Conservation (phyloP, 2,329 filamentous ascomycete species). For the Aureobasidium lini region DNA sequence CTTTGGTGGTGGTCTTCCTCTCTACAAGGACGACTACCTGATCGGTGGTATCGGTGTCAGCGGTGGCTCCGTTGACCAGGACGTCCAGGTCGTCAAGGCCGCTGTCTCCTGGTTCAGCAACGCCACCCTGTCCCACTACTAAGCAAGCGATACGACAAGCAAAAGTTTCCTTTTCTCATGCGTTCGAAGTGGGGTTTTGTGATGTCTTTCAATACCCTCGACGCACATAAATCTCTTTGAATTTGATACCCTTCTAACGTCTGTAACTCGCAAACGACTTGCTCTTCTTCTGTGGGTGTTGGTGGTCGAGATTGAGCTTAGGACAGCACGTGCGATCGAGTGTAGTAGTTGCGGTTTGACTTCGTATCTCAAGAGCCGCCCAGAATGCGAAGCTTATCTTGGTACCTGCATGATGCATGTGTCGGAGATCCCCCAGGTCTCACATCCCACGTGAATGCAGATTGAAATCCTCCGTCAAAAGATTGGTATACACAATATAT, state of each 20-base stretch:
- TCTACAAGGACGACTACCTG: slow-evolving; percentile 22
- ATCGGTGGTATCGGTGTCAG: slow-evolving; percentile 25
- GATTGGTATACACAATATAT: neutral
- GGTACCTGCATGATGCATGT: neutral
- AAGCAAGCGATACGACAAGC: neutral
- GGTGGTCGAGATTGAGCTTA: too few relatives aligned
- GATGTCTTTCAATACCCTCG: neutral
- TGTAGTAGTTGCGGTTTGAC: neutral
- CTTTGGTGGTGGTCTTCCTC: slow-evolving; percentile 24
- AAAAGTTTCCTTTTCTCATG: neutral
- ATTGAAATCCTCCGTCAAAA: neutral
- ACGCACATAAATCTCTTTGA: neutral
- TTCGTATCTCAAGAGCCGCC: too few relatives aligned
- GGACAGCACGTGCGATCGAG: too few relatives aligned
- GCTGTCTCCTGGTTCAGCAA: slow-evolving; percentile 10
- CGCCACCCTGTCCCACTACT: neutral
- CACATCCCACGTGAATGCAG: neutral
- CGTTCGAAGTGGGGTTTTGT: neutral
- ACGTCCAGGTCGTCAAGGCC: slow-evolving; percentile 18
- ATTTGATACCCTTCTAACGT: neutral
- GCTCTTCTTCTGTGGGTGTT: too few relatives aligned
- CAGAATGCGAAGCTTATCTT: neutral
- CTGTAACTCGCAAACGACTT: too few relatives aligned
- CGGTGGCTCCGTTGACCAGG: slow-evolving; percentile 24
- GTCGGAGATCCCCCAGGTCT: neutral